Conservation (phyloP, 306 rosid species). For the Begonia peltatifolia region DNA sequence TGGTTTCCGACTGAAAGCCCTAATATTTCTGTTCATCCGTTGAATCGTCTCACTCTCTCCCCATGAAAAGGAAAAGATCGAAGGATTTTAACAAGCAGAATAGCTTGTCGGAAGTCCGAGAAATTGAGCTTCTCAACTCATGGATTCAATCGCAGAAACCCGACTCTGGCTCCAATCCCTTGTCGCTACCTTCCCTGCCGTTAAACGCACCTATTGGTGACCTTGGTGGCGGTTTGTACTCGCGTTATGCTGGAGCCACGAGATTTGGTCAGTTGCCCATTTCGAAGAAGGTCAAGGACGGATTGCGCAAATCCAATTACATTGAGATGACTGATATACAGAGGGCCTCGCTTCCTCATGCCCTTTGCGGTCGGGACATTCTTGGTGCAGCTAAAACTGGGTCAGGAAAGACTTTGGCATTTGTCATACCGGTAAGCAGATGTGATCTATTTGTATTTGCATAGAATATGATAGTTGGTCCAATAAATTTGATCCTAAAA, state of each 20-base stretch:
- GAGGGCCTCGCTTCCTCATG: constrained; percentile 77
- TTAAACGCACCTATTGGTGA: constrained; percentile 26
- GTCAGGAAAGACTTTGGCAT: constrained; percentile 88
- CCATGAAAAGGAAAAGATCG: constrained; percentile 38
- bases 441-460: background rate
- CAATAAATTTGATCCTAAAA: too few relatives aligned
- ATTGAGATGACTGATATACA: constrained; percentile 71
- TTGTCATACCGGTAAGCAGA: constrained; percentile 64
- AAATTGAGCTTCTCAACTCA: constrained; percentile 31
- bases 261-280: constrained; percentile 52
- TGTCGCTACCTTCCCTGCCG: constrained; percentile 37
- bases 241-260: constrained; percentile 53
- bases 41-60: background rate
- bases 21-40: background rate
- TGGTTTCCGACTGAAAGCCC: background rate
- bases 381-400: constrained; percentile 93
- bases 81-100: constrained; percentile 31
- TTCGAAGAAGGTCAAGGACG: constrained; percentile 27
- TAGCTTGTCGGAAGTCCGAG: constrained; percentile 25
- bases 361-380: constrained; percentile 65
- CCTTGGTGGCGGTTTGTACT: constrained; percentile 18
- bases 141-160: constrained; percentile 47
- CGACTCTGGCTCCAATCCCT: constrained; percentile 46
- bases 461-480: too few relatives aligned
- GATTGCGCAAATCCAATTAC: constrained; percentile 24